These are phyloP conservation scores for Paralagenidium karlingii DNA, from an alignment of 352 stramenopile genomes.

Conservation along the genomic window DNA sequence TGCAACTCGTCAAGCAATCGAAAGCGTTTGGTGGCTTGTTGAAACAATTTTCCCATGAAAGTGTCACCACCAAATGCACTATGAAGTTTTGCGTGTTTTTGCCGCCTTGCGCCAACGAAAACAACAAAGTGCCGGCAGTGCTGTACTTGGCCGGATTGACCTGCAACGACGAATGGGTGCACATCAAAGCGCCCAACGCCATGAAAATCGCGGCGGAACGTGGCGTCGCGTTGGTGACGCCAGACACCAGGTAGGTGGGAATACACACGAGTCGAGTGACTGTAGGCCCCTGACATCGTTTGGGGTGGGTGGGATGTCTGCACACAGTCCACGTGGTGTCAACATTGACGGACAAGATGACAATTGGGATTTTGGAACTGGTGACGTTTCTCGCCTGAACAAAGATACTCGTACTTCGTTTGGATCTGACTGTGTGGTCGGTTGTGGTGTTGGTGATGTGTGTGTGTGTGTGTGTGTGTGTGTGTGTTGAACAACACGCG, in stretches of 20 bases:
- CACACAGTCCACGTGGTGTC: constrained; percentile 75
- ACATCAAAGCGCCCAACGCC: constrained; percentile 89
- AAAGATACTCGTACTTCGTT: not conserved
- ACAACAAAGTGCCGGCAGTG: constrained; percentile 70
- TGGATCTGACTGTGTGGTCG: no score
- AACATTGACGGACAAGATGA: constrained; percentile 91
- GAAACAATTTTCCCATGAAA: constrained; percentile 82
- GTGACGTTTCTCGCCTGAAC: constrained; percentile 6
- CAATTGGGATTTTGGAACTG: constrained; percentile 93
- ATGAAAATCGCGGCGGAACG: constrained; percentile 82
- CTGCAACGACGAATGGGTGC: constrained; percentile 93
- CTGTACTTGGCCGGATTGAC: constrained; percentile 96
- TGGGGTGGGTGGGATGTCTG: no score
- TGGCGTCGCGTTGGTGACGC: constrained; percentile 90
- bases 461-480: no score
- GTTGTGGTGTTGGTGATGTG: no score
- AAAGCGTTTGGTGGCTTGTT: constrained; percentile 65
- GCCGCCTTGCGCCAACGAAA: constrained; percentile 42
- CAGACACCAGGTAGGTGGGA: constrained; percentile 78
- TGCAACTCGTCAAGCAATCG: constrained; percentile 68
- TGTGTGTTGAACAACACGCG: no score
- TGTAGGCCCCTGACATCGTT: no score
- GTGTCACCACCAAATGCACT: constrained; percentile 54
- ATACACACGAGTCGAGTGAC: no score
- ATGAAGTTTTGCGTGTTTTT: constrained; percentile 91